Base-by-base conservation (phyloP, 1,284 basidiomycete species). In the Schizophyllum amplum region DNA sequence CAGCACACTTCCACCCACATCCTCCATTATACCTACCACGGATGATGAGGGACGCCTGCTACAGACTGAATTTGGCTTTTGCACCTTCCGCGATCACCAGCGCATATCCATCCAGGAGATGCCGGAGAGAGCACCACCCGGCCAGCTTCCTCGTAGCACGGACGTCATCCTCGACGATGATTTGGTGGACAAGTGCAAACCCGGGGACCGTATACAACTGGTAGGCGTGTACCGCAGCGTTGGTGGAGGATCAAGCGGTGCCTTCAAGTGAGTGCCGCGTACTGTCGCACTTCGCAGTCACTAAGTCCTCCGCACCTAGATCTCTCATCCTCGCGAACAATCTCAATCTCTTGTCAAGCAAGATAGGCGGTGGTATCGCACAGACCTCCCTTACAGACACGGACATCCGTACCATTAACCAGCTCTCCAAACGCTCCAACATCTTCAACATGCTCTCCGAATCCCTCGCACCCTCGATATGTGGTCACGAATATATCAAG, bases 31-130 rank as follows among this genome's bases (percentile, higher is more conserved):
- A 26, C 97, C 97, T 0, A 90, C 94, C 69, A 87, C 87, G 51
- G 95, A 99, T 68, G 93, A 94, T 52, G 89, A 94, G 57, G 94
- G 93, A 1, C 85, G 88, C 67, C 76, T 85, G 5, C 77, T 99
- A 52, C 83, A 94, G 67, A 98, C 90, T 67, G 97, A 99, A 75
- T 99, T 87, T 68, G 97, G 97, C 11, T 79, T 90, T 61, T 94
- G 91, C 67, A 84, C 89, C 4, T 99, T 97, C 78, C 82, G 92
- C 58, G 97, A 99, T 73, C 92, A 98, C 73, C 97, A 99, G 73
- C 86, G 93, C 63, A 93, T 99, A 68, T 94, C 88, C 68, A 98
- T 99, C 61, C 97, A 99, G 72, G 97, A 99, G 70, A 99, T 99
- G 96, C 97, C 97, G 1, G 97, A 99, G 73, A 85, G 96, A 15